Conservation (phyloP, 768 basidiomycete species). For the Kwoniella europaea region DNA sequence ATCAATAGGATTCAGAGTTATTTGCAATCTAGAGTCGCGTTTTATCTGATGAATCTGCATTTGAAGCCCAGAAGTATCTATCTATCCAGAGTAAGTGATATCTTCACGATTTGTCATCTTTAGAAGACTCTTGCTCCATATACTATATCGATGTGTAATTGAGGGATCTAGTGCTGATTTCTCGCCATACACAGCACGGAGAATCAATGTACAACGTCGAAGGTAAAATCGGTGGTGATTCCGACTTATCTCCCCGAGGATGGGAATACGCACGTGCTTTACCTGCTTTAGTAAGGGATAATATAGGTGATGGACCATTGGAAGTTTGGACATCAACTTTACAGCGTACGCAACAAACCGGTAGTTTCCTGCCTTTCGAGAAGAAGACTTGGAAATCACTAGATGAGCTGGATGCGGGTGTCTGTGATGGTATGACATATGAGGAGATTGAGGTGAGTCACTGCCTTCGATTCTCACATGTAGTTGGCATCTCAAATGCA, state of each 20-base stretch:
- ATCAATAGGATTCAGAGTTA: constrained; percentile 86
- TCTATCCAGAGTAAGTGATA: constrained; percentile 77
- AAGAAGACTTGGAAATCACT: constrained; percentile 98
- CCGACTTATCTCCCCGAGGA: constrained; percentile 79
- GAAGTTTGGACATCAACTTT: constrained; percentile 99
- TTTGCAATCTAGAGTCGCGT: constrained; percentile 93
- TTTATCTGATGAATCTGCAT: constrained; percentile 98
- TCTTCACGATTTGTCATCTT: not conserved
- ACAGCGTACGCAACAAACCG: constrained; percentile 89
- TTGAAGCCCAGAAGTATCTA: constrained; percentile 96
- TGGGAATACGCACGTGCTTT: constrained; percentile 82
- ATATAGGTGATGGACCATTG: constrained; percentile 83
- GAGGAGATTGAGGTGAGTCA: constrained; percentile 87
- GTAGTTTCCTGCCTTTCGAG: constrained; percentile 74
- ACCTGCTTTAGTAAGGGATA: constrained; percentile 83
- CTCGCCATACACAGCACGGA: constrained; percentile 72
- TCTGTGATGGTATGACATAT: constrained; percentile 99
- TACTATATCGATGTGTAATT: too few species aligned
- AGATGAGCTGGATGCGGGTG: constrained; percentile 97
- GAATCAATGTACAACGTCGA: constrained; percentile 96
- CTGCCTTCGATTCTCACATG: not conserved
- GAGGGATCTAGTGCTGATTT: too few species aligned
- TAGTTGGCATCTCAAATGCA: not conserved
- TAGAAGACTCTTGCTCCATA: not conserved
- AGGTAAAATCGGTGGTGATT: constrained; percentile 98